Percentiles rank a stretch among this genome's conserved stretches.
These are phyloP conservation scores for Suillus tomentosus DNA, from an alignment of 768 basidiomycete species.

Conservation along the genomic window DNA sequence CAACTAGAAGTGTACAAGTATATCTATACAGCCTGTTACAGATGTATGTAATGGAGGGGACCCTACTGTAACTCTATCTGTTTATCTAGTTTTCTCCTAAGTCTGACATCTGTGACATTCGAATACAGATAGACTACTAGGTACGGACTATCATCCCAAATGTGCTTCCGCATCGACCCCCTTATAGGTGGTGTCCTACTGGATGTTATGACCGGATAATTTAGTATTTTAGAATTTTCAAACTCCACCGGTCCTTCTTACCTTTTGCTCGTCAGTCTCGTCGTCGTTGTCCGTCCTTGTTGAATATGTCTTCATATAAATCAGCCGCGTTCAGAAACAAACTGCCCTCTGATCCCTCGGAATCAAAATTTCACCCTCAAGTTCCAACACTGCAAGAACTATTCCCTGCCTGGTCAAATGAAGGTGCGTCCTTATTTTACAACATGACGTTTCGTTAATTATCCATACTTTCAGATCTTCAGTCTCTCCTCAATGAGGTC, in stretches of 20 bases:
- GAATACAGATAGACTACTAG: too few relatives aligned
- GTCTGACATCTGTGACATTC: too few relatives aligned
- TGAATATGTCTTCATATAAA: conserved; percentile 33
- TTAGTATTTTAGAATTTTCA: conserved; percentile 24
- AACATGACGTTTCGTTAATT: conserved; percentile 23
- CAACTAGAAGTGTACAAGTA: too few relatives aligned
- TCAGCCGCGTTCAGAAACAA: conserved; percentile 30
- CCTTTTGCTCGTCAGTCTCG: conserved; percentile 11
- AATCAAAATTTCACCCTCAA: conserved; percentile 52
- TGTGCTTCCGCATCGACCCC: background rate
- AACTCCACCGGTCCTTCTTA: conserved; percentile 23
- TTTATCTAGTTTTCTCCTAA: too few relatives aligned
- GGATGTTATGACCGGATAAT: conserved; percentile 20
- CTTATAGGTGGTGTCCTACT: background rate
- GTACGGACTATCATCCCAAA: background rate
- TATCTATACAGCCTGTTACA: too few relatives aligned
- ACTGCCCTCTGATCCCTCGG: conserved; percentile 15
- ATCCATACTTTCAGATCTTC: conserved; percentile 53
- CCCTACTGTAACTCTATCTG: too few relatives aligned
- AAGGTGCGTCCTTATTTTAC: conserved; percentile 47
- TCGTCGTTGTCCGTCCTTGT: conserved; percentile 6
- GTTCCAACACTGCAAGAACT: conserved; percentile 67
- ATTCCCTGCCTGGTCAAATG: conserved; percentile 69
- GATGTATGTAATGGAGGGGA: too few relatives aligned
- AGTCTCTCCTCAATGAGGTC: conserved; percentile 66